Conservation (phyloP, 306 rosid species). For the Cyamopsis tetragonoloba region DNA sequence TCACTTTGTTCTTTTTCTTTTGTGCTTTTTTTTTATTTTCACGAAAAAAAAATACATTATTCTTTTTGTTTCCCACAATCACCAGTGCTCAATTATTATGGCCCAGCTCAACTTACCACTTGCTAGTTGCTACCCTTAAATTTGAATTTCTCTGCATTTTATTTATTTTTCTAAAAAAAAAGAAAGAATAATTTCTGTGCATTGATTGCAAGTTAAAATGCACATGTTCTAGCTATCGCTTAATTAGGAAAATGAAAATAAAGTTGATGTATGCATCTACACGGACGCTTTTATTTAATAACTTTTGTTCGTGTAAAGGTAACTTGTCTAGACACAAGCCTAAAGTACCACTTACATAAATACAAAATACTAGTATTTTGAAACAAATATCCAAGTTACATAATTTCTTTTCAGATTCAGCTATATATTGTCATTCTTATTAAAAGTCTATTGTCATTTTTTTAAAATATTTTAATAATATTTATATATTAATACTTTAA, state of each 20-base stretch:
- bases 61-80: not conserved
- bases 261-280: not conserved
- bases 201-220: not conserved
- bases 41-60: too few relatives aligned
- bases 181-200: too few relatives aligned
- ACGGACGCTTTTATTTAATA: not conserved
- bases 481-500: too few relatives aligned
- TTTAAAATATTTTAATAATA: too few relatives aligned
- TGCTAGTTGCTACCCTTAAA: not conserved
- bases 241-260: not conserved
- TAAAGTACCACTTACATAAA: not conserved
- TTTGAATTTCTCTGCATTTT: too few relatives aligned
- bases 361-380: not conserved
- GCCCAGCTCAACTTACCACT: not conserved
- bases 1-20: not conserved
- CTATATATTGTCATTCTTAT: not conserved
- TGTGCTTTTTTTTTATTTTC: too few relatives aligned
- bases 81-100: conserved; percentile 15
- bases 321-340: conserved; percentile 17
- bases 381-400: not conserved
- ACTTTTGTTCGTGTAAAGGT: not conserved
- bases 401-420: not conserved
- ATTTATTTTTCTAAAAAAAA: too few relatives aligned
- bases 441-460: too few relatives aligned
- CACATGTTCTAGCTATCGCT: conserved; percentile 7